Conservation (phyloP, 805 yeast genomes). For the Kluyveromyces dobzhanskii region DNA sequence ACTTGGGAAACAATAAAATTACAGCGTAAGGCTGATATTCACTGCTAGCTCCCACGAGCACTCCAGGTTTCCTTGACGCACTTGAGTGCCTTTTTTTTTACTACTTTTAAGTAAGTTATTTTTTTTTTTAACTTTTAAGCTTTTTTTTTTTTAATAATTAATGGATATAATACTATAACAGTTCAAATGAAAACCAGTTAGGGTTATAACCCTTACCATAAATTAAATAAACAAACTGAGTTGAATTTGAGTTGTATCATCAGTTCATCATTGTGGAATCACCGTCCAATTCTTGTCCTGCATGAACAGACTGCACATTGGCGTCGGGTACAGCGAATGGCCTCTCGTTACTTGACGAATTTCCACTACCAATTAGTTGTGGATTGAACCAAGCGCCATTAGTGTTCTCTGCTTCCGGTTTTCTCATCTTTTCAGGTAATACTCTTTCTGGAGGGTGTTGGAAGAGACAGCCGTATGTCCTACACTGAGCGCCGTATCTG, state of each 20-base stretch:
- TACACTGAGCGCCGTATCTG: slow-evolving; percentile 70
- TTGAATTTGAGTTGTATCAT: background rate
- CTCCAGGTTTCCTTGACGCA: too few species aligned
- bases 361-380: slow-evolving; percentile 14
- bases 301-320: slow-evolving; percentile 50
- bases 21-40: too few species aligned
- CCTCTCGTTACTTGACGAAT: slow-evolving; percentile 45
- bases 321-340: slow-evolving; percentile 73
- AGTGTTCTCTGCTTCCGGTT: slow-evolving; percentile 14
- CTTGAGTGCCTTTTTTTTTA: too few species aligned
- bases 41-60: too few species aligned
- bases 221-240: too few species aligned
- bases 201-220: too few species aligned
- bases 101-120: too few species aligned
- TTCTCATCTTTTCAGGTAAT: slow-evolving; percentile 19
- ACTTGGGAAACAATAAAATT: too few species aligned
- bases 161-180: too few species aligned
- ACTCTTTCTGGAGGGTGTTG: slow-evolving; percentile 77
- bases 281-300: slow-evolving; percentile 44
- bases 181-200: too few species aligned
- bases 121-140: too few species aligned
- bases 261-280: slow-evolving; percentile 17
- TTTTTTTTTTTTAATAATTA: too few species aligned
- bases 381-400: slow-evolving; percentile 14
- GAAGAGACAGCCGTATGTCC: slow-evolving; percentile 60